Base-by-base conservation (phyloP, 2,329 filamentous ascomycete species). In the Incumbomyces delicatus region DNA sequence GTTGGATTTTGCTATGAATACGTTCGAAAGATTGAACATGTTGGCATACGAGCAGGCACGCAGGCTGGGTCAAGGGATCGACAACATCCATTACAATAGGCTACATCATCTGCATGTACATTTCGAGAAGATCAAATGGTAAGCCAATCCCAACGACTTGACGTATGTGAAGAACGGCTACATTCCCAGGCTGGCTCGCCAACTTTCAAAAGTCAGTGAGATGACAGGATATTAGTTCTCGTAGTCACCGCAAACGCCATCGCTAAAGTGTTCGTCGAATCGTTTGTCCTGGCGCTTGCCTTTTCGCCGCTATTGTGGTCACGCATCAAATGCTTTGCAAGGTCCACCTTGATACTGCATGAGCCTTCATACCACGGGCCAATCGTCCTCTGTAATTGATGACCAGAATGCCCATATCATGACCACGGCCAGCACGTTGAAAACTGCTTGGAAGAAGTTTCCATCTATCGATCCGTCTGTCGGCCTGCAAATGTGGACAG, bases 381-480 rank as follows among this genome's bases (percentile, higher is more conserved):
- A 98, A 70, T 95, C 90, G 60, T 98, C 92, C 68, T 98, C 92
- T 13, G 92, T 98, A 59, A 98, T 98, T 69, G 88, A 95, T 39
- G 88, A 94, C 92, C 92, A 98, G 73, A 98, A 98, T 48, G 86
- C 66, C 89, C 92, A 98, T 54, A 95, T 70, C 67, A 80, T 80
- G 14, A 87, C 74, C 3, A 98, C 87, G 0, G 89, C 76, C 11
- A 90, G 69, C 1, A 95, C 73, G 0, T 89, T 96, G 69, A 98
- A 96, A 6, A 96, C 71, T 0, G 89, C 94, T 65, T 95, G 79
- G 65, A 98, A 98, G 1, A 98, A 68, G 5, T 90, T 80, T 41
- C 92, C 92, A 61, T 98, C 90, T 61, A 98, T 94, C 64, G 85
- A 88, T 55, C 88, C 87, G 35, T 73, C 62, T 0, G 88, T 86